Evolutionary conservation across 352 stramenopile genomes (phyloP), one percentile per base, ranked within the genome.

Genomic region (Phytophthora palmivora): DNA sequence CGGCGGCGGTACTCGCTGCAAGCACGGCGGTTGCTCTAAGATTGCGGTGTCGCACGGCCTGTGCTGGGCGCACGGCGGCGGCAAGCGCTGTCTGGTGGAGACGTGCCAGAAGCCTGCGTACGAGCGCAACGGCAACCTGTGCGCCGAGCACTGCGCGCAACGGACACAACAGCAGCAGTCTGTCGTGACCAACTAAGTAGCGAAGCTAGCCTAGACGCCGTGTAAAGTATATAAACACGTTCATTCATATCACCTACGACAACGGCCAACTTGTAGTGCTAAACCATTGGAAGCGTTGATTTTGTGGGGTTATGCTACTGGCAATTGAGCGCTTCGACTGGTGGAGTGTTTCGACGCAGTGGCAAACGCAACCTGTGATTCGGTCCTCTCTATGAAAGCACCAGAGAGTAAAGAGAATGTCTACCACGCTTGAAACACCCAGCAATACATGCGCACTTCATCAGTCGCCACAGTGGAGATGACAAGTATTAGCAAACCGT

Each of bases 71-170:
- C 24, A 28, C 24, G 72, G 67, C 58, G 68, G 67, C 28, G 72
- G 72, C 48, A 80, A 81, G 44, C 76, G 76, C 46, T 82, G 70
- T 39, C 48, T 67, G 16, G 58, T 72, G 37, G 63, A 67, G 44
- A 63, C 56, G 45, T 82, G 72, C 51, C 69, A 82, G 49, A 83
- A 83, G 49, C 76, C 78, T 8, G 78, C 76, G 34, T 88, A 84
- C 59, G 74, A 84, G 52, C 73, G 76, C 51, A 84, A 85, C 47
- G 76, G 66, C 44, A 84, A 88, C 51, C 58, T 84, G 6, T 88
- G 78, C 33, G 53, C 61, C 41, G 61, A 70, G 47, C 61, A 70
- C 53, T 64, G 61, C 43, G 44, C 51, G 37, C 60, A 54, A 37
- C 52, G 45, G 21, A 55, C 52, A n/a, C 59, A 67, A 38, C 33